Percentiles rank a stretch among this genome's conserved stretches.
Conservation (phyloP, 441 rosid species). For the Pelargonium fulgidum region DNA sequence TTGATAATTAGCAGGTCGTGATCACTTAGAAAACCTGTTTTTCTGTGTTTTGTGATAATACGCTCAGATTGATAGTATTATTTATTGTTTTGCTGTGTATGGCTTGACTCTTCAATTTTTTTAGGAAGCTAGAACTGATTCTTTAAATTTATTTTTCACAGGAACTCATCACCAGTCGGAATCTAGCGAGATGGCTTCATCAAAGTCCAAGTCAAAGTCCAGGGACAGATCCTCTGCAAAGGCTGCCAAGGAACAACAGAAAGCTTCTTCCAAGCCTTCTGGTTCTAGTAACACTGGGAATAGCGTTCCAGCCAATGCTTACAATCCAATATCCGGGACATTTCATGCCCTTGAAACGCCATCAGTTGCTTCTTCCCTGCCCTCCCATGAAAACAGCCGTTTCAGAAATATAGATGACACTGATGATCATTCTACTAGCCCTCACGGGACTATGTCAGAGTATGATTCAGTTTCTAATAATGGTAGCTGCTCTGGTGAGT, state of each 20-base stretch:
- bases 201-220: constrained; percentile 2
- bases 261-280: constrained; percentile 3
- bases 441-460: not conserved
- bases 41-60: too few relatives aligned
- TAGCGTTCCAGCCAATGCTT: not conserved
- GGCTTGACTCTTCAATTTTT: too few relatives aligned
- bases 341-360: not conserved
- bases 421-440: not conserved
- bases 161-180: not conserved
- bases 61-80: too few relatives aligned
- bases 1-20: too few relatives aligned
- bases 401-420: not conserved
- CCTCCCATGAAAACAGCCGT: not conserved
- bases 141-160: not conserved
- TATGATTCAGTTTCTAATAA: constrained; percentile 6
- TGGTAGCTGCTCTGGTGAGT: constrained; percentile 7
- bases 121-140: not conserved
- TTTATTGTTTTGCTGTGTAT: too few relatives aligned
- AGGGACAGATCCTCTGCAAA: not conserved
- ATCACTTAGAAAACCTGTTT: too few relatives aligned
- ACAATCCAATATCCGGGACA: constrained; percentile 4
- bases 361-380: not conserved
- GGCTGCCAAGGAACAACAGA: not conserved
- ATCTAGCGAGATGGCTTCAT: not conserved
- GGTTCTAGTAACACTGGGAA: not conserved